phyloP scores from a whole-genome alignment of 305 asterid species.

The Andrographis paniculata region DNA sequence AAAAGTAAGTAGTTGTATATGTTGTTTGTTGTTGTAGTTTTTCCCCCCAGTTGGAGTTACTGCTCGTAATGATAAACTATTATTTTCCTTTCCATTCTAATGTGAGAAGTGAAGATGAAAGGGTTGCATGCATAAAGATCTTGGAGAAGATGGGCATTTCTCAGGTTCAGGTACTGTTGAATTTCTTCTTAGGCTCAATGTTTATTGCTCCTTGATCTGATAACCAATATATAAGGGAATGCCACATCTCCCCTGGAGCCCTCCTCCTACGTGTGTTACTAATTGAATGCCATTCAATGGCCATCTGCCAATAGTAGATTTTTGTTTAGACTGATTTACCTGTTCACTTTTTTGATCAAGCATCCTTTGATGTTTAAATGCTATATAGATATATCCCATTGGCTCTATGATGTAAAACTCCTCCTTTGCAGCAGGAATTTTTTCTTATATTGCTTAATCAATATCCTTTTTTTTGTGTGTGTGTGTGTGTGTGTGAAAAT shows the following conservation, averaged over 20 bases:
- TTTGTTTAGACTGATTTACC: background rate
- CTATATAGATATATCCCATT: too few species aligned
- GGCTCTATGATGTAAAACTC: too few species aligned
- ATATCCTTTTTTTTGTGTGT: background rate
- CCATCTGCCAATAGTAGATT: too few species aligned
- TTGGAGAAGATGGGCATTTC: conserved; percentile 68
- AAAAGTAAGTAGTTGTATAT: conserved; percentile 47
- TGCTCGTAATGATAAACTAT: conserved; percentile 20
- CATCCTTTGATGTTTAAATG: too few species aligned
- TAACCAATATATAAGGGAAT: background rate
- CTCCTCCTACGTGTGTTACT: too few species aligned
- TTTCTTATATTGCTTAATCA: background rate
- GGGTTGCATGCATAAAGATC: conserved; percentile 55
- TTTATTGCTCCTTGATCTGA: conserved; percentile 10
- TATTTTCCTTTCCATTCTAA: conserved; percentile 19
- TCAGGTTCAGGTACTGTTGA: conserved; percentile 70
- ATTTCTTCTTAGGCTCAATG: conserved; percentile 7
- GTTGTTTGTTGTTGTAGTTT: background rate
- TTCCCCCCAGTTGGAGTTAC: conserved; percentile 6
- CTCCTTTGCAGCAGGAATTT: too few species aligned
- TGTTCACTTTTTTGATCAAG: background rate
- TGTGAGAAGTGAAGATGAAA: conserved; percentile 56
- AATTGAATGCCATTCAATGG: too few species aligned
- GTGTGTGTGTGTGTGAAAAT: background rate
- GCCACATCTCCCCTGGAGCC: too few species aligned